Base-by-base conservation (phyloP, 331 rosid species). In the Quercus phellos region DNA sequence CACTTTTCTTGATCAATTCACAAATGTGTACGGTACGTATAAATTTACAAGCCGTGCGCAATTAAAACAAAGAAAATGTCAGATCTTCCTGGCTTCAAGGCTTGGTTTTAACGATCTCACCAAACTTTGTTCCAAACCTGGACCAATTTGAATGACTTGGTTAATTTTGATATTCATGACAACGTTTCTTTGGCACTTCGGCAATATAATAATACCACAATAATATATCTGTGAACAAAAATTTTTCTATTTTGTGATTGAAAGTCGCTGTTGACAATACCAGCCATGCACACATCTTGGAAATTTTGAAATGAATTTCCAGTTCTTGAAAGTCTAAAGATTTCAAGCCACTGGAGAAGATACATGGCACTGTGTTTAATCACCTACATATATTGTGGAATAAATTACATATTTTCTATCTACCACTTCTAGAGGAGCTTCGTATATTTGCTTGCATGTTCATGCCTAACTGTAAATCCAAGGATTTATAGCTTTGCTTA, bases 401-500 rank as follows among this genome's bases (percentile, higher is more conserved):
- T 58, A 1, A 58, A 30, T 14, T 69, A 19, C 53, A 46, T 46
- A 13, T 46, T 11, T 46, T 17, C 26, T 46, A 77, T 27, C 79
- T 30, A 70, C 68, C 87, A 69, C 88, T 85, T 59, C 85, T 83
- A 21, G 87, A 53, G 13, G 84, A 82, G 82, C 85, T 85, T 78
- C 60, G 77, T 76, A 87, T 73, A 42, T 85, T 78, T 21, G 94
- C 73, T 12, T 86, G 58, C 86, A 85, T 75, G 60, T 85, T 84
- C 51, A 93, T 82, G 71, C 90, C 90, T 78, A 93, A 73, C 73
- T 89, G 92, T 83, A 93, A 93, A 89, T 93, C 94, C 77, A 90
- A 83, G 67, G 79, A 90, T 78, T 90, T 94, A 75, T 90, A 89
- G 70, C 68, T 80, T 64, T 84, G 89, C n/a, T 88, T 80, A 30